Conservation (phyloP, 331 rosid genomes). For the Spiraea crenata region DNA sequence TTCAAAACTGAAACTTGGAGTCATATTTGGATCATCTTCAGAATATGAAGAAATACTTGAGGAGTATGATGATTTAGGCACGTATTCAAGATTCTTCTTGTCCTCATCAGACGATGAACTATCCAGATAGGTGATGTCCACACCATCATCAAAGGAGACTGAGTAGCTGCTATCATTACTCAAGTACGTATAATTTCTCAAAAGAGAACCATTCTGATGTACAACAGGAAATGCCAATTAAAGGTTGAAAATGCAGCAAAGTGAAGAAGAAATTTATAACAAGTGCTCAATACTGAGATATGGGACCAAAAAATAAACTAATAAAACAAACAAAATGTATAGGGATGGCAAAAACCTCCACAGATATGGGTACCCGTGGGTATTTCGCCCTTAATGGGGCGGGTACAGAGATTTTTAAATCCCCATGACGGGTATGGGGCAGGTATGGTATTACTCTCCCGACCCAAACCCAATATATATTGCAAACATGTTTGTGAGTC, state of each 20-base stretch:
- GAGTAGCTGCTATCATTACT: conserved; percentile 94
- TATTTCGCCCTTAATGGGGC: no score
- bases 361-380: no score
- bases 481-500: no score
- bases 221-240: conserved; percentile 13
- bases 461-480: no score
- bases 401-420: no score
- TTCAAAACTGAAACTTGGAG: conserved; percentile 89
- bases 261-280: background rate
- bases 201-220: conserved; percentile 78
- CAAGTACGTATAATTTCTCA: conserved; percentile 74
- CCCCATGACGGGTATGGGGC: no score
- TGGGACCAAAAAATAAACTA: background rate
- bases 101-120: conserved; percentile 45
- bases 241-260: conserved; percentile 5
- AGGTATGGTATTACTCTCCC: no score
- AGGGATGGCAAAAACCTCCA: no score
- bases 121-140: conserved; percentile 54
- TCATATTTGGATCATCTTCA: conserved; percentile 43
- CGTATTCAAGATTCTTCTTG: conserved; percentile 37
- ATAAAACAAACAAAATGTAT: background rate
- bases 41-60: conserved; percentile 28
- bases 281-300: background rate
- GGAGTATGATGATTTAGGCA: conserved; percentile 40
- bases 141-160: conserved; percentile 76